These are phyloP conservation scores for Cladophialophora yegresii DNA, from an alignment of 2,329 filamentous ascomycete genomes.

Conservation along the genomic window DNA sequence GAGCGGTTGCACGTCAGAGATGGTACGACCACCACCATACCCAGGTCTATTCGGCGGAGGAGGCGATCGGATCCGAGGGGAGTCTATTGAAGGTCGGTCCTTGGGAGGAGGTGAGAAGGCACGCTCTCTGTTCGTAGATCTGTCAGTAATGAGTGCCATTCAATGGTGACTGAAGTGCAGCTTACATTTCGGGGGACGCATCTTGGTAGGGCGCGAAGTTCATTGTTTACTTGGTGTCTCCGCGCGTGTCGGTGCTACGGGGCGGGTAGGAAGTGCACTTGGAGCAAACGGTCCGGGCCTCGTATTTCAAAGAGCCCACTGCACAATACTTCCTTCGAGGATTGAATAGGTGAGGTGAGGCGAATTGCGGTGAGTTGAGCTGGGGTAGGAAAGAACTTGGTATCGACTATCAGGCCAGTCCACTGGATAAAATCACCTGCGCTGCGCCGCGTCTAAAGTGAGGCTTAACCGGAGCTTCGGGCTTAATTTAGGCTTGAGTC, in stretches of 20 bases:
- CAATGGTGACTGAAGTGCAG: neutral
- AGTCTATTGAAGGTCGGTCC: constrained; percentile 50
- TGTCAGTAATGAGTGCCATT: neutral
- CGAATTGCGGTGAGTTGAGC: neutral
- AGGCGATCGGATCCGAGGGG: constrained; percentile 57
- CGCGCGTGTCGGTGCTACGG: neutral
- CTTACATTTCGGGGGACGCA: constrained; percentile 70
- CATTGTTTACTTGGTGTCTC: constrained; percentile 54
- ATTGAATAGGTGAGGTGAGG: neutral
- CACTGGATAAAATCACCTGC: neutral
- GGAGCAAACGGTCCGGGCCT: neutral
- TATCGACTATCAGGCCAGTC: neutral
- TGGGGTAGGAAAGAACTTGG: neutral
- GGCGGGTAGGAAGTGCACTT: neutral
- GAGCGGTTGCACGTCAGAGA: constrained; percentile 46
- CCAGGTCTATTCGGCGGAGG: constrained; percentile 49
- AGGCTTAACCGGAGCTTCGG: neutral
- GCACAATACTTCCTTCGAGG: neutral
- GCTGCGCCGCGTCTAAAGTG: constrained; percentile 2
- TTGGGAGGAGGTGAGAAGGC: constrained; percentile 66
- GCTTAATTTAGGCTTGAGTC: neutral
- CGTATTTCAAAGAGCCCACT: neutral
- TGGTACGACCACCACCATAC: constrained; percentile 48
- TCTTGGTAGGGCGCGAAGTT: constrained; percentile 98
- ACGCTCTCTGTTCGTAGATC: constrained; percentile 56